Evolutionary conservation across 495 filamentous ascomycete species (phyloP).

Genomic region (Corynascus novoguineensis): DNA sequence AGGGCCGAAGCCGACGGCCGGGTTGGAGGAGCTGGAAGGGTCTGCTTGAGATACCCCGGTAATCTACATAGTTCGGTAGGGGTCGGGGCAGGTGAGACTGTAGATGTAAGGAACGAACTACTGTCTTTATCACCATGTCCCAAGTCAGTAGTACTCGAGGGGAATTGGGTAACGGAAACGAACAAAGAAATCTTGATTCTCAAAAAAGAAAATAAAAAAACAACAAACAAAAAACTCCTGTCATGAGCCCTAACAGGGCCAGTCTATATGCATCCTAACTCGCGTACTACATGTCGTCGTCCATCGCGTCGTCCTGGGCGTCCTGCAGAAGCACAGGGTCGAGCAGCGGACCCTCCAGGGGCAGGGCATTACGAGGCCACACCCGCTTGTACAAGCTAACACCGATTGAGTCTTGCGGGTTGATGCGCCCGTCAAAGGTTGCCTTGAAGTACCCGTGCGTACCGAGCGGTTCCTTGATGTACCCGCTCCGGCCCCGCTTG

Average conservation of each 20-base stretch:
- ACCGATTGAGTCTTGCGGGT: conserved; percentile 87
- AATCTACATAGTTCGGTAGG: no score
- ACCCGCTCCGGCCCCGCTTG: conserved; percentile 77
- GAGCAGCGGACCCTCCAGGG: conserved; percentile 42
- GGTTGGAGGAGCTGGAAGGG: conserved; percentile 35
- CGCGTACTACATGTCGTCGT: conserved; percentile 34
- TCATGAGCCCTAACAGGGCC: conserved; percentile 10
- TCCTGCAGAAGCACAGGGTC: conserved; percentile 22
- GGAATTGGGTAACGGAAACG: neutral
- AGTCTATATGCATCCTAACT: conserved; percentile 8
- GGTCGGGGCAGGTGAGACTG: neutral
- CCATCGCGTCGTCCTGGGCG: conserved; percentile 30
- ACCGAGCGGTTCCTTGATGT: conserved; percentile 86
- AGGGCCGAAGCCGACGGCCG: conserved; percentile 46
- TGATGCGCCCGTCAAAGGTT: conserved; percentile 91
- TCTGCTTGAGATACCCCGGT: neutral
- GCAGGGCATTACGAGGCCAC: conserved; percentile 66
- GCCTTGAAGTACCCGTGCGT: conserved; percentile 99
- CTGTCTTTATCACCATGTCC: neutral
- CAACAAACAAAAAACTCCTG: conserved; percentile 10
- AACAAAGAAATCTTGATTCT: conserved; percentile 6
- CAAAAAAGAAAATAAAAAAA: neutral
- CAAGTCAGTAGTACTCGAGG: neutral
- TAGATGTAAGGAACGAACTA: neutral
- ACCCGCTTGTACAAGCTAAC: conserved; percentile 92